Conservation (phyloP, 208 protist genomes). For the Acanthamoeba divionensis region DNA sequence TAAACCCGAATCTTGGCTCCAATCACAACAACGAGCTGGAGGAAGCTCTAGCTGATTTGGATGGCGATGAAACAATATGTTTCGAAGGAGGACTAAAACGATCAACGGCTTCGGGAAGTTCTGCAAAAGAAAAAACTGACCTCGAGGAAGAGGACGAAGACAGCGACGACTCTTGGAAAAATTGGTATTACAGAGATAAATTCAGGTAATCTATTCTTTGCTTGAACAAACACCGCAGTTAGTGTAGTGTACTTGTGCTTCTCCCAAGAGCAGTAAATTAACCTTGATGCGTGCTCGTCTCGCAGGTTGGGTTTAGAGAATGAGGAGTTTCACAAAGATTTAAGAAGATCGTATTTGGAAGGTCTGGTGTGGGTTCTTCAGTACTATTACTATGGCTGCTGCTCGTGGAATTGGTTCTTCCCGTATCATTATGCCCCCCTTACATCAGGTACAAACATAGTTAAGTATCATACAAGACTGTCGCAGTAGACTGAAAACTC, state of each 20-base stretch:
- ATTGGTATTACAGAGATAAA: conserved; percentile 64
- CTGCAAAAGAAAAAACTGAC: too few species aligned
- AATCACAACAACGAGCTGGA: conserved; percentile 4
- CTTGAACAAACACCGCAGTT: not conserved
- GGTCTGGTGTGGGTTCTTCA: conserved; percentile 80
- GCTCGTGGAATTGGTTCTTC: conserved; percentile 78
- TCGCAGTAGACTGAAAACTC: too few species aligned
- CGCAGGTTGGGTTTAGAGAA: conserved; percentile 21
- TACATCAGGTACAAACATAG: conserved; percentile 40
- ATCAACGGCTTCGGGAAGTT: too few species aligned
- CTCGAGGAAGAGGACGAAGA: conserved; percentile 48
- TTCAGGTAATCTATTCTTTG: conserved; percentile 14
- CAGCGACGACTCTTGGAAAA: conserved; percentile 60
- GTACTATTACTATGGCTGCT: conserved; percentile 81
- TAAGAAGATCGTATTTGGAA: conserved; percentile 62
- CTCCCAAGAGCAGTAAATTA: not conserved
- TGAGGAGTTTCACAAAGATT: conserved; percentile 55
- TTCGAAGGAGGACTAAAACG: not conserved
- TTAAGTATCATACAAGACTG: not conserved
- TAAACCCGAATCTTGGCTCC: too few species aligned
- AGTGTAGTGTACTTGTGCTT: not conserved
- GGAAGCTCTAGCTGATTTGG: conserved; percentile 25
- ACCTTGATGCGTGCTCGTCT: not conserved
- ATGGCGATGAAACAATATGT: not conserved
- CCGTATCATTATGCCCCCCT: conserved; percentile 82